Evolutionary conservation across 176 grass and related monocot genomes (phyloP).

Genomic region (Bolboschoenus planiculmis): DNA sequence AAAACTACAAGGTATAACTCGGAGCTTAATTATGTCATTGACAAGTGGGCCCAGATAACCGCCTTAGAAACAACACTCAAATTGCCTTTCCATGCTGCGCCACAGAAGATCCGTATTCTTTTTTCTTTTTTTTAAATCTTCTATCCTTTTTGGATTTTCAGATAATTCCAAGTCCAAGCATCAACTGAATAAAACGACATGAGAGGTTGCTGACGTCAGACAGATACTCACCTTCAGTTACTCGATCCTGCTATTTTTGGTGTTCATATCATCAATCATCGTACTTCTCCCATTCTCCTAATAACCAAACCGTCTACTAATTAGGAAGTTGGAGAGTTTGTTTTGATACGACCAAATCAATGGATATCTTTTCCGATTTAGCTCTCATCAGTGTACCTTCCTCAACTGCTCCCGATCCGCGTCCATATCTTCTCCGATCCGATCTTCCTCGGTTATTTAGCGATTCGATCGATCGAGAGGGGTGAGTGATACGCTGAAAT

Average conservation of each 20-base stretch:
- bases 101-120: no score
- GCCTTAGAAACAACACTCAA: no score
- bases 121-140: no score
- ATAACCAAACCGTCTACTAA: neutral
- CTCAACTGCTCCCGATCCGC: neutral
- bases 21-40: no score
- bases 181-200: no score
- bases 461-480: neutral
- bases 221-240: neutral
- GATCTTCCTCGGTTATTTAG: neutral
- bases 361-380: neutral
- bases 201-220: neutral
- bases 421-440: neutral
- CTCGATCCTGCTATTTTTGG: constrained; percentile 1
- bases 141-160: no score
- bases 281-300: no score
- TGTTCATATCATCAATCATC: neutral
- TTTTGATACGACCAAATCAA: neutral
- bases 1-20: neutral
- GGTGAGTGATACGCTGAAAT: neutral
- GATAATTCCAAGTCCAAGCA: no score
- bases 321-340: neutral
- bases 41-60: no score
- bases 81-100: no score
- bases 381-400: neutral